These are phyloP conservation scores for Helichrysum umbraculigerum DNA, from an alignment of 129 eudicot genomes.

Conservation along the genomic window DNA sequence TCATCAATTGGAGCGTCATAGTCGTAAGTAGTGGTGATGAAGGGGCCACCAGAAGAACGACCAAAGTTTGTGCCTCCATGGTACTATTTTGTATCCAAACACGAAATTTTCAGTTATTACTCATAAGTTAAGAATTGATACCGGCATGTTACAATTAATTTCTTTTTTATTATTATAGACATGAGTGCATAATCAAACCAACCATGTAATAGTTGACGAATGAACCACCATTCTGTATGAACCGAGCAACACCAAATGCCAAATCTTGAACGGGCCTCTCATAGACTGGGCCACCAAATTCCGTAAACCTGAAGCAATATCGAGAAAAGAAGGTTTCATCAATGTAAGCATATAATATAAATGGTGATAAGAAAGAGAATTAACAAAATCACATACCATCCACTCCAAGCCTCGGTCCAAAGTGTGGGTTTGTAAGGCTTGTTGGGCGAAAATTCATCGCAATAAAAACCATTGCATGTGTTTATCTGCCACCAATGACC, in stretches of 20 bases:
- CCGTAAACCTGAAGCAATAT: slow-evolving; percentile 69
- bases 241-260: slow-evolving; percentile 88
- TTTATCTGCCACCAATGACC: slow-evolving; percentile 59
- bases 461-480: slow-evolving; percentile 96
- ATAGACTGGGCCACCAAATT: slow-evolving; percentile 73
- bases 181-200: slow-evolving; percentile 23
- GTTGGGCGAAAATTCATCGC: slow-evolving; percentile 80
- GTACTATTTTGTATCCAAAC: slow-evolving; percentile 50
- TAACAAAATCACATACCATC: slow-evolving; percentile 59
- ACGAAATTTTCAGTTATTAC: slow-evolving; percentile 13
- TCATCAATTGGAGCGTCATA: slow-evolving; percentile 99
- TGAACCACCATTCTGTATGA: slow-evolving; percentile 86
- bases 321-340: background rate
- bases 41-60: slow-evolving; percentile 96
- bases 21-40: slow-evolving; percentile 94
- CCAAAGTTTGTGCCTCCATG: slow-evolving; percentile 99
- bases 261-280: slow-evolving; percentile 90
- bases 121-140: background rate
- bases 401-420: slow-evolving; percentile 99
- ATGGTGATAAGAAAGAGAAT: background rate
- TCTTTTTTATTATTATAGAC: background rate
- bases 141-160: background rate
- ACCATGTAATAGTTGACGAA: slow-evolving; percentile 93
- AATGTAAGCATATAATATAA: background rate
- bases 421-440: slow-evolving; percentile 82